A percentile compares a stretch with the other conserved stretches of the same genome.
Evolutionary conservation across 1,284 basidiomycete genomes (phyloP).

Genomic region (Meira miltonrushii): DNA sequence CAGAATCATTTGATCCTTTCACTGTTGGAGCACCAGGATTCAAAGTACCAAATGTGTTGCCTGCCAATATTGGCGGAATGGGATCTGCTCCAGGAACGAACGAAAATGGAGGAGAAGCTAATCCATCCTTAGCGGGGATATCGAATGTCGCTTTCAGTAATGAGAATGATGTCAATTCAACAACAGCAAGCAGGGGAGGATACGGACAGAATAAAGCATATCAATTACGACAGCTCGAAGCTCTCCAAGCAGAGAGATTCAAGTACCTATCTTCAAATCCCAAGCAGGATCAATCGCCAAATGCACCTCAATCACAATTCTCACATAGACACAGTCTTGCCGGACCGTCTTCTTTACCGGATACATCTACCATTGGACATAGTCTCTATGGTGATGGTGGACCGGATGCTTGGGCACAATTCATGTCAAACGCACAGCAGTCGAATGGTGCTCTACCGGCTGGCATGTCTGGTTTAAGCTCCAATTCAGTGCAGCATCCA

Average conservation of each 20-base stretch:
- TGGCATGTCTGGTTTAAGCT: too few species aligned
- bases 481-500: too few species aligned
- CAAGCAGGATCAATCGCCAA: too few species aligned
- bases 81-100: slow-evolving; percentile 12
- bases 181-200: slow-evolving; percentile 18
- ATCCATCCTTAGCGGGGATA: background rate
- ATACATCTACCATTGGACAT: too few species aligned
- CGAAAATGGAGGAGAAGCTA: slow-evolving; percentile 9
- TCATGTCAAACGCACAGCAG: too few species aligned
- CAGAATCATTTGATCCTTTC: slow-evolving; percentile 42
- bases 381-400: too few species aligned
- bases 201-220: slow-evolving; percentile 37
- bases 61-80: slow-evolving; percentile 27
- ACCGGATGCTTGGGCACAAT: too few species aligned
- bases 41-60: slow-evolving; percentile 37
- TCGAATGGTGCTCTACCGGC: too few species aligned
- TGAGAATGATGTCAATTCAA: background rate
- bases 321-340: too few species aligned
- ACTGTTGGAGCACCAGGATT: slow-evolving; percentile 39
- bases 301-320: too few species aligned
- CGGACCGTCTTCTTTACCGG: too few species aligned
- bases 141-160: background rate
- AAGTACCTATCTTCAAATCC: too few species aligned
- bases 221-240: slow-evolving; percentile 40
- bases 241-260: background rate